Evolutionary conservation across 2,329 filamentous ascomycete genomes (phyloP).

Genomic region (Fusarium nematophilum): DNA sequence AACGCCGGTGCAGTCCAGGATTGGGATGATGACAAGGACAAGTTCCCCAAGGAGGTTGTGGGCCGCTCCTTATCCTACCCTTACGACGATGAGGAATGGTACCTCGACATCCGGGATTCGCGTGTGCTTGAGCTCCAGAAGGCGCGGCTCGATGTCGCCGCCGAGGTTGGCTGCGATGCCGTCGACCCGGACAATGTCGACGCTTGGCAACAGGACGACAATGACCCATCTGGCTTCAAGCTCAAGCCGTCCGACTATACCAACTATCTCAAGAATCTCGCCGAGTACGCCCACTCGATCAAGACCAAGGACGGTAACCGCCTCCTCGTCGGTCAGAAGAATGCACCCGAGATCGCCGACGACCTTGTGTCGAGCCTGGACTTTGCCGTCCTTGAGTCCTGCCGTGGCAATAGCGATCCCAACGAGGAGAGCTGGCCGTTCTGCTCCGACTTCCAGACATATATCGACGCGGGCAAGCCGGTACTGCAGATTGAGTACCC

Average conservation of each 20-base stretch:
- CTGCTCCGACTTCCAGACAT: conserved; percentile 46
- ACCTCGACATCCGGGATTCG: conserved; percentile 43
- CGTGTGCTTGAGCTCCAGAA: conserved; percentile 47
- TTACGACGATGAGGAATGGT: conserved; percentile 45
- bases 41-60: conserved; percentile 40
- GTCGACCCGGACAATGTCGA: conserved; percentile 52
- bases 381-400: conserved; percentile 53
- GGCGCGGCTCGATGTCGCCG: conserved; percentile 43
- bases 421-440: conserved; percentile 37
- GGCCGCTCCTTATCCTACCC: conserved; percentile 41
- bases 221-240: conserved; percentile 46
- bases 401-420: conserved; percentile 39
- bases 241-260: conserved; percentile 45
- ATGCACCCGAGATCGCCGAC: conserved; percentile 44
- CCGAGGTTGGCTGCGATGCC: conserved; percentile 47
- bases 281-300: conserved; percentile 44
- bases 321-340: conserved; percentile 51
- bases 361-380: conserved; percentile 44
- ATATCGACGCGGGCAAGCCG: conserved; percentile 45
- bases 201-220: conserved; percentile 42
- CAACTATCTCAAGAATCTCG: conserved; percentile 45
- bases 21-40: conserved; percentile 43
- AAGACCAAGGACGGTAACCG: conserved; percentile 38
- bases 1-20: conserved; percentile 47
- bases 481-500: conserved; percentile 52